Evolutionary conservation across 306 rosid genomes (phyloP).

Genomic region (Acacia melanoxylon): DNA sequence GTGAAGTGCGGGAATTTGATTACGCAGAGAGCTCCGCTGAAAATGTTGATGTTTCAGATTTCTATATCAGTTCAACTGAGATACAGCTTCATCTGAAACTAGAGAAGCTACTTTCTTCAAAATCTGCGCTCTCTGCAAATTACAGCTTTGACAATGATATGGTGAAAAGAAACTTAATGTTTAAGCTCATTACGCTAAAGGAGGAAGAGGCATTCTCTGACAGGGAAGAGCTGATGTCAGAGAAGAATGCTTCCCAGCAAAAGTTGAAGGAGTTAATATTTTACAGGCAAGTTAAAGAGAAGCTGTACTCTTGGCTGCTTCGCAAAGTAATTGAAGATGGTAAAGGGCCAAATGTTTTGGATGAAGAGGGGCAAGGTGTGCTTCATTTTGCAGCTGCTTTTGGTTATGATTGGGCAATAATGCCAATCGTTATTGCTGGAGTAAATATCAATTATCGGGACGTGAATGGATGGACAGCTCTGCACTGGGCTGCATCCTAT

Average conservation of each 20-base stretch:
- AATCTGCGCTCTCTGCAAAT: constrained; percentile 36
- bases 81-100: constrained; percentile 51
- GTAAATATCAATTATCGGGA: constrained; percentile 87
- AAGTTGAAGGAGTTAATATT: constrained; percentile 44
- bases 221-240: constrained; percentile 43
- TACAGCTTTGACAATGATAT: constrained; percentile 37
- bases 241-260: constrained; percentile 39
- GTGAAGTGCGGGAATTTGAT: constrained; percentile 88
- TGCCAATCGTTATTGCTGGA: constrained; percentile 70
- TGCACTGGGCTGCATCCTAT: constrained; percentile 91
- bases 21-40: constrained; percentile 45
- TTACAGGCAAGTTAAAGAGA: constrained; percentile 65
- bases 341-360: constrained; percentile 76
- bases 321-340: constrained; percentile 67
- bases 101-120: constrained; percentile 53
- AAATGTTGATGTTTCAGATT: constrained; percentile 42
- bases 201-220: constrained; percentile 64
- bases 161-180: constrained; percentile 52
- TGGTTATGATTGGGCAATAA: constrained; percentile 83
- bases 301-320: constrained; percentile 77
- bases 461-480: constrained; percentile 82
- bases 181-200: constrained; percentile 62
- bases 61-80: constrained; percentile 47
- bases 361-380: constrained; percentile 70
- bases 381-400: constrained; percentile 87